These are phyloP conservation scores for Fusarium sp. DNA, from an alignment of 2,329 filamentous ascomycete species.

Conservation along the genomic window DNA sequence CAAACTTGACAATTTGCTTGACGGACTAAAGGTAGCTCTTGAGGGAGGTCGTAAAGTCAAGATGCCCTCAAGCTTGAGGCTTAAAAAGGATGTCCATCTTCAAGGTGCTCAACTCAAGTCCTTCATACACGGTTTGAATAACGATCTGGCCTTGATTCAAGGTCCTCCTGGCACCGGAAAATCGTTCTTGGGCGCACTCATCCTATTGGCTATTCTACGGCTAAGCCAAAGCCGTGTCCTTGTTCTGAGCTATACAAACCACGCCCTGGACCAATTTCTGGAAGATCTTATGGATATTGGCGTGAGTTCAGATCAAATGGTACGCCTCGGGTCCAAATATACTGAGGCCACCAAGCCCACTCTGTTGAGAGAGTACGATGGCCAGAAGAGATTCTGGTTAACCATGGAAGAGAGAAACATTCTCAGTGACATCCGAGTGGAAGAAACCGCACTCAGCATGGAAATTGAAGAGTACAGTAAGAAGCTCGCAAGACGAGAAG, in stretches of 20 bases:
- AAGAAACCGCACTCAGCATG: neutral
- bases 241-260: conserved; percentile 76
- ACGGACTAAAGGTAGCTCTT: neutral
- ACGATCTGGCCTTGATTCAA: conserved; percentile 72
- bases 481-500: conserved; percentile 15
- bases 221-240: conserved; percentile 66
- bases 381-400: conserved; percentile 47
- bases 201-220: conserved; percentile 67
- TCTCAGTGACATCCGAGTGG: conserved; percentile 56
- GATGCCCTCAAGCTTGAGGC: conserved; percentile 24
- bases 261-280: conserved; percentile 74
- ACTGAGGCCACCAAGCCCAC: conserved; percentile 62
- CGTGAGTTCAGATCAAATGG: conserved; percentile 62
- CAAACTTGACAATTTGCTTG: conserved; percentile 9
- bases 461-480: conserved; percentile 48
- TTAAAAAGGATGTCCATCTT: conserved; percentile 47
- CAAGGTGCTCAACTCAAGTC: conserved; percentile 65
- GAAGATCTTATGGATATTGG: conserved; percentile 72
- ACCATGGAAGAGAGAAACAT: conserved; percentile 46
- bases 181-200: conserved; percentile 76
- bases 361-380: conserved; percentile 57
- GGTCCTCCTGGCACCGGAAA: conserved; percentile 84
- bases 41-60: neutral
- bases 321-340: conserved; percentile 73
- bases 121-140: conserved; percentile 65